These are phyloP conservation scores for Aspergillus hancockii DNA, from an alignment of 495 filamentous ascomycete genomes.

Conservation along the genomic window DNA sequence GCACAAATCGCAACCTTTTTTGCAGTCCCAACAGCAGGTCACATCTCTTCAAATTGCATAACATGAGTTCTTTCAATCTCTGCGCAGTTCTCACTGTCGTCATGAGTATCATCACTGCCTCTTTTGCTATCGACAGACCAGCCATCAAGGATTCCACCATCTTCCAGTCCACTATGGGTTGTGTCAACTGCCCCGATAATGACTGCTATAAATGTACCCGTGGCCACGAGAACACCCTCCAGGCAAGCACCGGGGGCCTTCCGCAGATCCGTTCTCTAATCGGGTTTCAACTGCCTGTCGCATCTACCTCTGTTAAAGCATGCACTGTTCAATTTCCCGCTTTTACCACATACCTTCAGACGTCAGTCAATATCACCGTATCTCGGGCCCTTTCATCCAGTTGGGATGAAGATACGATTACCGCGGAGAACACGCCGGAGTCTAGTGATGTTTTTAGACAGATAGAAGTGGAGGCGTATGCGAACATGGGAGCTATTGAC, in stretches of 20 bases:
- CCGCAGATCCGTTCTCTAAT: conserved; percentile 14
- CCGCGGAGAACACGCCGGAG: conserved; percentile 13
- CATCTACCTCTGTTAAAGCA: conserved; percentile 1
- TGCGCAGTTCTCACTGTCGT: background rate
- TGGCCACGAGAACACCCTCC: conserved; percentile 10
- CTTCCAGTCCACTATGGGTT: conserved; percentile 13
- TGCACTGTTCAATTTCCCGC: conserved; percentile 22
- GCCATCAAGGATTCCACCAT: conserved; percentile 22
- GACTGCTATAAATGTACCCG: conserved; percentile 17
- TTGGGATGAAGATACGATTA: conserved; percentile 21
- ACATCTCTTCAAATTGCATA: background rate
- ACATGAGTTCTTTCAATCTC: background rate
- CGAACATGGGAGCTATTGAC: conserved; percentile 11
- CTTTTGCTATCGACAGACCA: background rate
- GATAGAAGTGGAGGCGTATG: conserved; percentile 9
- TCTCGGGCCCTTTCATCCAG: conserved; percentile 10
- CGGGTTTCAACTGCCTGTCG: conserved; percentile 14
- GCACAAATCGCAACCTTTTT: background rate
- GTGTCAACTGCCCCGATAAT: conserved; percentile 10
- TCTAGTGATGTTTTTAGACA: background rate
- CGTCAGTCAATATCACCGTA: conserved; percentile 16
- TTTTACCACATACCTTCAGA: conserved; percentile 4
- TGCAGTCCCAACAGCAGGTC: background rate
- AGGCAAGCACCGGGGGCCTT: conserved; percentile 12
- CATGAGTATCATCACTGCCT: background rate